phyloP scores from a whole-genome alignment of 257 asterid species.

The Nicotiana tomentosiformis region DNA sequence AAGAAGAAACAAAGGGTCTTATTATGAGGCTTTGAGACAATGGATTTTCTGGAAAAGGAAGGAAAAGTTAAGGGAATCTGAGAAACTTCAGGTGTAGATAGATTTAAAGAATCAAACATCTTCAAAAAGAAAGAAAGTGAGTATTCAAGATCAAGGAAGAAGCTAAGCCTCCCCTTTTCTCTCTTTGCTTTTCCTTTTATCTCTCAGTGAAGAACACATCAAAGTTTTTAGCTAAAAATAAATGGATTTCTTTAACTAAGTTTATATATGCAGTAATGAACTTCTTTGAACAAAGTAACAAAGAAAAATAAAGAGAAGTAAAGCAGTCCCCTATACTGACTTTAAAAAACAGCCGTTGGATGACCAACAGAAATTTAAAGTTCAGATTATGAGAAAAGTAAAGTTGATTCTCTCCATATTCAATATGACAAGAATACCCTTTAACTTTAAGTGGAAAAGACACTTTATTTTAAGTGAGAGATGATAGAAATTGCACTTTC shows the following conservation, averaged over 20 bases:
- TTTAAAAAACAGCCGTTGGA: constrained; percentile 58
- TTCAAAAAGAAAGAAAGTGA: constrained; percentile 28
- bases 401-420: constrained; percentile 40
- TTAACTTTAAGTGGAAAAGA: constrained; percentile 37
- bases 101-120: constrained; percentile 61
- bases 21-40: constrained; percentile 24
- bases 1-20: constrained; percentile 36
- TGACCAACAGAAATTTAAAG: constrained; percentile 61
- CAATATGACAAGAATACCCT: constrained; percentile 49
- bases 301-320: neutral
- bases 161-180: constrained; percentile 56
- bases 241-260: neutral
- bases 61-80: constrained; percentile 52
- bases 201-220: constrained; percentile 36
- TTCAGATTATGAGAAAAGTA: constrained; percentile 34
- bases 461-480: constrained; percentile 49
- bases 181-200: constrained; percentile 26
- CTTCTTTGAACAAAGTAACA: constrained; percentile 11
- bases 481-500: constrained; percentile 70
- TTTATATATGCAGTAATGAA: constrained; percentile 14
- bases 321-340: constrained; percentile 22
- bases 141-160: constrained; percentile 74
- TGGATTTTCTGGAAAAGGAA: constrained; percentile 35
- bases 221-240: constrained; percentile 18
- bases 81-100: constrained; percentile 33